These are phyloP conservation scores for Sistotremastrum niveocremeum DNA, from an alignment of 768 basidiomycete genomes.

Conservation along the genomic window DNA sequence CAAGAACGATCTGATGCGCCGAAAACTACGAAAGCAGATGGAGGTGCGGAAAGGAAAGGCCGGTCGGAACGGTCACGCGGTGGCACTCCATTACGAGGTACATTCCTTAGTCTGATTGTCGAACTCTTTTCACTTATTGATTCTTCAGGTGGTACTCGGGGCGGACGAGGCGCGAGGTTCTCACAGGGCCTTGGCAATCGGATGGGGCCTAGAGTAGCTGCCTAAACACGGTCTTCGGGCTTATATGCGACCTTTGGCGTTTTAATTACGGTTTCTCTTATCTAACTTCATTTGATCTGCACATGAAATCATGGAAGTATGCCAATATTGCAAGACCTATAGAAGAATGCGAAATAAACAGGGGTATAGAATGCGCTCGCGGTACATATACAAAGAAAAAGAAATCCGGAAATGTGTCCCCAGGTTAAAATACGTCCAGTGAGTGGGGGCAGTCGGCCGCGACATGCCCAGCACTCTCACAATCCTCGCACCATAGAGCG, in stretches of 20 bases:
- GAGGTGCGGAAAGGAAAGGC: slow-evolving; percentile 63
- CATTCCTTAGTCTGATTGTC: slow-evolving; percentile 8
- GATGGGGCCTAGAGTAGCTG: slow-evolving; percentile 26
- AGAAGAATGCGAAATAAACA: no score
- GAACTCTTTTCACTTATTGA: not conserved
- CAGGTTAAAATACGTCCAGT: slow-evolving; percentile 63
- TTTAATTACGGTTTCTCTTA: no score
- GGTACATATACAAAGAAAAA: no score
- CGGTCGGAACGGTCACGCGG: slow-evolving; percentile 57
- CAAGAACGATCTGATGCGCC: slow-evolving; percentile 52
- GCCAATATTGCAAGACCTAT: no score
- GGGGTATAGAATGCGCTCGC: no score
- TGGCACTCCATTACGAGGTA: slow-evolving; percentile 37
- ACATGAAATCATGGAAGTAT: no score
- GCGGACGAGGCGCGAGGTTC: slow-evolving; percentile 67
- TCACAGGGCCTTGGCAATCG: slow-evolving; percentile 74
- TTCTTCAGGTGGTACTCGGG: slow-evolving; percentile 40
- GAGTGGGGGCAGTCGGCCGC: slow-evolving; percentile 76
- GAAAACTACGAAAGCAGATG: slow-evolving; percentile 72
- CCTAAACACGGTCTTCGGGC: slow-evolving; percentile 17
- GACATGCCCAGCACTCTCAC: slow-evolving; percentile 66
- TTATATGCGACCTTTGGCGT: not conserved
- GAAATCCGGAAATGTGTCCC: no score
- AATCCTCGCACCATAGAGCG: slow-evolving; percentile 65
- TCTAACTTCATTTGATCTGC: no score